These are phyloP conservation scores for Nicotiana tomentosiformis DNA, from an alignment of 257 asterid genomes.

Conservation along the genomic window DNA sequence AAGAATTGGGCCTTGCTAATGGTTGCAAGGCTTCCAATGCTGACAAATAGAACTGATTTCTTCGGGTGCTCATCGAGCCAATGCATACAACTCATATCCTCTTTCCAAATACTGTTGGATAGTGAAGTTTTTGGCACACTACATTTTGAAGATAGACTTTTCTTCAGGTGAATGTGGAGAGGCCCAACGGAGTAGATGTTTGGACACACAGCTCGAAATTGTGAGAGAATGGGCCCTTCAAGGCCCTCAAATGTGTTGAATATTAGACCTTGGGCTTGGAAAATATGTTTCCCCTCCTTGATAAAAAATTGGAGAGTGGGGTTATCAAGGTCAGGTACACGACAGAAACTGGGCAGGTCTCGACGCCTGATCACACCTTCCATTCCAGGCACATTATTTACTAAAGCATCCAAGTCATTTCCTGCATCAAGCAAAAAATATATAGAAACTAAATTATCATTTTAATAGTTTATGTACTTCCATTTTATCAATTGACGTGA, in stretches of 20 bases:
- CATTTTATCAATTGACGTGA: no score
- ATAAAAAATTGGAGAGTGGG: slow-evolving; percentile 1
- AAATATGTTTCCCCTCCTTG: slow-evolving; percentile 16
- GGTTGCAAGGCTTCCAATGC: slow-evolving; percentile 20
- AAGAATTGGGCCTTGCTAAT: neutral
- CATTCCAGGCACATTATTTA: slow-evolving; percentile 23
- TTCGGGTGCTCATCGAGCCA: slow-evolving; percentile 17
- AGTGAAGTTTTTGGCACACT: neutral
- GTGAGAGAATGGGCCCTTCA: slow-evolving; percentile 29
- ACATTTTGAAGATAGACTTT: neutral
- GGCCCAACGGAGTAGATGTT: slow-evolving; percentile 36
- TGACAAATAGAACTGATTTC: slow-evolving; percentile 20
- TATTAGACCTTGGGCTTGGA: slow-evolving; percentile 24
- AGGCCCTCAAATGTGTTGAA: slow-evolving; percentile 37
- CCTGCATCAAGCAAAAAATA: neutral
- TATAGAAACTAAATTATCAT: no score
- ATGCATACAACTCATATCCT: slow-evolving; percentile 11
- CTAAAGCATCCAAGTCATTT: slow-evolving; percentile 11
- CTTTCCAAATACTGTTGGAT: slow-evolving; percentile 8
- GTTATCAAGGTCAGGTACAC: slow-evolving; percentile 12
- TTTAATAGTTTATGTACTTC: no score
- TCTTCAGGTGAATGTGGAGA: slow-evolving; percentile 22
- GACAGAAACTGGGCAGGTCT: slow-evolving; percentile 27
- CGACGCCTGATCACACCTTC: slow-evolving; percentile 28
- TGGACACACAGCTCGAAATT: slow-evolving; percentile 25